Percentiles rank a stretch among this genome's conserved stretches.
phyloP scores from a whole-genome alignment of 2,329 filamentous ascomycete species.

The Leptographium radiaticola region DNA sequence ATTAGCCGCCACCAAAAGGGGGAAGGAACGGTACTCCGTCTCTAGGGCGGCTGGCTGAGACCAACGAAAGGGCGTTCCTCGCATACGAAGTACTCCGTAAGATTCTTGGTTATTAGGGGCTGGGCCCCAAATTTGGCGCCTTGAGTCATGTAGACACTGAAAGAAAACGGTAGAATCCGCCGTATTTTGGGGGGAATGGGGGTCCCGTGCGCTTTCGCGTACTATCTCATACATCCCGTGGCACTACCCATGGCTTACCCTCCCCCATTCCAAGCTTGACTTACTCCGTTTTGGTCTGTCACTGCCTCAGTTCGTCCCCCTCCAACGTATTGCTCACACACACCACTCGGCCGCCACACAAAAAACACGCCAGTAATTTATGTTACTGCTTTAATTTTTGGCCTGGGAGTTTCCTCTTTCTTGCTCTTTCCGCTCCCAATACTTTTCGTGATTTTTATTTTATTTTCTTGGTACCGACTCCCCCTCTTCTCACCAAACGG shows the following conservation, averaged over 20 bases:
- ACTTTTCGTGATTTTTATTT: not conserved
- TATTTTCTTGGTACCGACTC: not conserved
- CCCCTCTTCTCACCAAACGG: not conserved
- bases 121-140: not conserved
- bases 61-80: not conserved
- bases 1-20: not conserved
- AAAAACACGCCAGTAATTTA: slow-evolving; percentile 8
- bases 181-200: not conserved
- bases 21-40: not conserved
- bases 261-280: not conserved
- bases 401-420: slow-evolving; percentile 1
- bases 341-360: slow-evolving; percentile 6
- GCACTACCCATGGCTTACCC: not conserved
- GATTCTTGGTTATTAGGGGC: not conserved
- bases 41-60: not conserved
- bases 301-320: slow-evolving; percentile 5
- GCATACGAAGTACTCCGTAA: not conserved
- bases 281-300: not conserved
- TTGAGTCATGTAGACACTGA: not conserved
- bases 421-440: not conserved
- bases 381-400: slow-evolving; percentile 6
- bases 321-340: slow-evolving; percentile 2
- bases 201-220: not conserved
- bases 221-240: slow-evolving; percentile 2
- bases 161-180: slow-evolving; percentile 2